Conservation (phyloP, 257 asterid species). For the Dorcoceras hygrometricum region DNA sequence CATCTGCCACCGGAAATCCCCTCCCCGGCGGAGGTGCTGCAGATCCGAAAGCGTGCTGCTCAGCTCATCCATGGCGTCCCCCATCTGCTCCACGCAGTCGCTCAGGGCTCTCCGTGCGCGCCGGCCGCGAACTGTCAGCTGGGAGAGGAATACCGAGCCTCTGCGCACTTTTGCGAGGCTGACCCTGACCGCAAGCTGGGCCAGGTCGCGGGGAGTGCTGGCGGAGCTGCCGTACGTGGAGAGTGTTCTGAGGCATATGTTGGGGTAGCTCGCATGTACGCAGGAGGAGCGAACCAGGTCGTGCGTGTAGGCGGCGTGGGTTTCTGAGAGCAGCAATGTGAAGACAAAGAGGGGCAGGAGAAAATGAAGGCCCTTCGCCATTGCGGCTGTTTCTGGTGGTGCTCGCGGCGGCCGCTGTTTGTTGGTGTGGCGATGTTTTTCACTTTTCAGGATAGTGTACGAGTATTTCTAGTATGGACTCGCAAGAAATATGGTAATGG, state of each 20-base stretch:
- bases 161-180: slow-evolving; percentile 58
- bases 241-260: slow-evolving; percentile 74
- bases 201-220: slow-evolving; percentile 64
- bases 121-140: slow-evolving; percentile 37
- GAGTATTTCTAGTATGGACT: too few species aligned
- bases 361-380: slow-evolving; percentile 18
- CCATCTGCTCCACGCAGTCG: slow-evolving; percentile 82
- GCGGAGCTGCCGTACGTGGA: slow-evolving; percentile 60
- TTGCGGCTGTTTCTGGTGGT: background rate
- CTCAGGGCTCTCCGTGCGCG: slow-evolving; percentile 50
- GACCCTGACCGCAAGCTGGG: slow-evolving; percentile 63
- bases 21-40: slow-evolving; percentile 53
- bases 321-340: slow-evolving; percentile 17
- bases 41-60: slow-evolving; percentile 59
- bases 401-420: background rate
- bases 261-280: slow-evolving; percentile 88
- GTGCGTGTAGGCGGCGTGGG: slow-evolving; percentile 22
- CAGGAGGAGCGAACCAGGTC: slow-evolving; percentile 65
- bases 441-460: too few species aligned
- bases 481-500: background rate
- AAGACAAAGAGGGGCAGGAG: slow-evolving; percentile 26
- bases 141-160: slow-evolving; percentile 39
- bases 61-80: slow-evolving; percentile 64
- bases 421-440: background rate
- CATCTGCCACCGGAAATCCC: slow-evolving; percentile 79